Percentiles rank a stretch among this genome's conserved stretches.
phyloP scores from a whole-genome alignment of 257 asterid species.

The Ocimum tenuiflorum region DNA sequence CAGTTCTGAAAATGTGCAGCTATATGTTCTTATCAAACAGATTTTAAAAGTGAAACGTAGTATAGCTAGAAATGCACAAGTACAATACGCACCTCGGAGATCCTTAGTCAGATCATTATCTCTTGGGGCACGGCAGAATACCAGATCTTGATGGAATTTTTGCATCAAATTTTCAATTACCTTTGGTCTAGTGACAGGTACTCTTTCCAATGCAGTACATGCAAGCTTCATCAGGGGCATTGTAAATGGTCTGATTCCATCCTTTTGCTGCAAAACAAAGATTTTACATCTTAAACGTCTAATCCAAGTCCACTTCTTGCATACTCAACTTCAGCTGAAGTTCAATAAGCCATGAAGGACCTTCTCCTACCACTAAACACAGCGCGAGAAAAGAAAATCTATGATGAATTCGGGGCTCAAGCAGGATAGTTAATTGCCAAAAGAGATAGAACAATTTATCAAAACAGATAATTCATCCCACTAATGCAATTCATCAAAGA shows the following conservation, averaged over 20 bases:
- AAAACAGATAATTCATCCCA: too few relatives aligned
- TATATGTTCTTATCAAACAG: background rate
- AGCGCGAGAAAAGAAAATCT: too few relatives aligned
- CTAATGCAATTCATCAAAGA: too few relatives aligned
- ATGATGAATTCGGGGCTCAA: too few relatives aligned
- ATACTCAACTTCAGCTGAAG: background rate
- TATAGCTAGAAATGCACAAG: background rate
- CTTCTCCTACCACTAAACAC: background rate
- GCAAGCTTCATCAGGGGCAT: slow-evolving; percentile 95
- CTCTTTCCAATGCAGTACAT: slow-evolving; percentile 90
- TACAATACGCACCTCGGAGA: slow-evolving; percentile 45
- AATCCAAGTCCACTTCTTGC: background rate
- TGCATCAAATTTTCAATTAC: slow-evolving; percentile 55
- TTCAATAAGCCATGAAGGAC: background rate
- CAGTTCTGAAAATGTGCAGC: slow-evolving; percentile 37
- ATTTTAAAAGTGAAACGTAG: background rate
- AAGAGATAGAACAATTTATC: too few relatives aligned
- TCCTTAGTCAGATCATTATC: slow-evolving; percentile 48
- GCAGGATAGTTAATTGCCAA: too few relatives aligned
- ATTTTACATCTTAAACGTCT: slow-evolving; percentile 7
- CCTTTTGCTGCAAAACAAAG: slow-evolving; percentile 46
- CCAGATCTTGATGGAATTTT: slow-evolving; percentile 72
- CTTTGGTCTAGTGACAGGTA: slow-evolving; percentile 63
- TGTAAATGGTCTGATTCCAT: slow-evolving; percentile 91
- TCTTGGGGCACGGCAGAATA: slow-evolving; percentile 73